Conservation (phyloP, 257 asterid genomes). For the Solanum dulcamara region DNA sequence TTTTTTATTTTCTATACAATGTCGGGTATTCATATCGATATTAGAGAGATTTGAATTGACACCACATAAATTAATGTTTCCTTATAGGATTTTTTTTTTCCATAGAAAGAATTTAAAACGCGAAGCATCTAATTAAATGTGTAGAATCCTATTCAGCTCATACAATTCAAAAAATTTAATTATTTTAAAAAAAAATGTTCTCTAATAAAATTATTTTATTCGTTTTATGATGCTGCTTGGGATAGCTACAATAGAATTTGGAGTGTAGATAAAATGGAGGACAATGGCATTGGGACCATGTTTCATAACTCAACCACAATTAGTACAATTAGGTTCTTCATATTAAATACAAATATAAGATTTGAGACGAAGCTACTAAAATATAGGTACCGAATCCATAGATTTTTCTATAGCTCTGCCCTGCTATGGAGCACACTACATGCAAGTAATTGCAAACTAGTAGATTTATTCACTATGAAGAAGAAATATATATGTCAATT, state of each 20-base stretch:
- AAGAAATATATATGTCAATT: no score
- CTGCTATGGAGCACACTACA: neutral
- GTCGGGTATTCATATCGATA: neutral
- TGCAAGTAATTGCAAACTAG: neutral
- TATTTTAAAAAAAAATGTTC: no score
- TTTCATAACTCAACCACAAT: neutral
- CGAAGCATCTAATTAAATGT: neutral
- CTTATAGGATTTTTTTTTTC: no score
- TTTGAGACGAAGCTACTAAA: no score
- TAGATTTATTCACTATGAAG: neutral
- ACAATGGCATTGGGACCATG: neutral
- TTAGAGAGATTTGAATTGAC: no score
- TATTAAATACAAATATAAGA: neutral
- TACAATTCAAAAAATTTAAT: no score
- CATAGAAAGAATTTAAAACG: no score
- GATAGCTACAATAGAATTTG: neutral
- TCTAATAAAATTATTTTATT: neutral
- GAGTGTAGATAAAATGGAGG: neutral
- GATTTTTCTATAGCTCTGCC: neutral
- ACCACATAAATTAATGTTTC: no score
- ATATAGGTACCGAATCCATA: no score
- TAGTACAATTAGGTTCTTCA: neutral
- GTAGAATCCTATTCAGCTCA: no score
- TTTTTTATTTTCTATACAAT: no score
- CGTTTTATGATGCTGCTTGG: neutral